These are phyloP conservation scores for Gamarada debralockiae DNA, from an alignment of 495 filamentous ascomycete species.

Conservation along the genomic window DNA sequence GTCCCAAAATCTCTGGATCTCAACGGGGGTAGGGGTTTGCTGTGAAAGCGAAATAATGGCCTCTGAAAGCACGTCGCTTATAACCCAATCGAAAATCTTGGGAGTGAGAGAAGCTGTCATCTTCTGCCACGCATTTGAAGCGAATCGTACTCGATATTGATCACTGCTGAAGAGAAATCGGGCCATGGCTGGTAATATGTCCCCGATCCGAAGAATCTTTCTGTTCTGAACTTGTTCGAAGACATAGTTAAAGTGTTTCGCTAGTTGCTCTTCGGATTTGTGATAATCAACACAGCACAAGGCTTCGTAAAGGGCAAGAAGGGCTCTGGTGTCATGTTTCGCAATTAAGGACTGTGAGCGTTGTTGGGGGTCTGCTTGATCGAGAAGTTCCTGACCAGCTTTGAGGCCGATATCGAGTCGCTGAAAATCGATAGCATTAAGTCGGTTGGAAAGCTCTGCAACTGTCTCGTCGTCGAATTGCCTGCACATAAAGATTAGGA, in stretches of 20 bases:
- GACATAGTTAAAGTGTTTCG: constrained; percentile 62
- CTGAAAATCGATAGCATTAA: constrained; percentile 56
- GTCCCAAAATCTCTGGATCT: constrained; percentile 66
- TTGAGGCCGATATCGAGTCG: constrained; percentile 58
- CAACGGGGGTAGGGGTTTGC: constrained; percentile 32
- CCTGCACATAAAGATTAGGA: constrained; percentile 23
- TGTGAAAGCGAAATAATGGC: constrained; percentile 37
- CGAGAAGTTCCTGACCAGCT: constrained; percentile 34
- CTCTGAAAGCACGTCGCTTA: constrained; percentile 58
- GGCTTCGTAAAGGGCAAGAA: constrained; percentile 49
- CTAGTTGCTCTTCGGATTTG: constrained; percentile 16
- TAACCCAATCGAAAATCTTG: constrained; percentile 78
- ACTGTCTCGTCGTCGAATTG: constrained; percentile 63
- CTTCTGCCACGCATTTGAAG: constrained; percentile 60
- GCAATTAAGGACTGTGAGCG: constrained; percentile 33
- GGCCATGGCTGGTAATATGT: constrained; percentile 73
- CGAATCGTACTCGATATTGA: constrained; percentile 59
- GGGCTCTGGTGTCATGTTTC: constrained; percentile 33
- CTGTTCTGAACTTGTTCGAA: constrained; percentile 74
- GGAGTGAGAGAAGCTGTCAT: constrained; percentile 52
- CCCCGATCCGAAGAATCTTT: constrained; percentile 62
- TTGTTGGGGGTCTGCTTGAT: constrained; percentile 29
- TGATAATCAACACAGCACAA: constrained; percentile 47
- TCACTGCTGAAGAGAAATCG: constrained; percentile 73
- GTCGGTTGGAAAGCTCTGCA: constrained; percentile 44